phyloP scores from a whole-genome alignment of 495 filamentous ascomycete species.

The Penicillium egyptiacum region DNA sequence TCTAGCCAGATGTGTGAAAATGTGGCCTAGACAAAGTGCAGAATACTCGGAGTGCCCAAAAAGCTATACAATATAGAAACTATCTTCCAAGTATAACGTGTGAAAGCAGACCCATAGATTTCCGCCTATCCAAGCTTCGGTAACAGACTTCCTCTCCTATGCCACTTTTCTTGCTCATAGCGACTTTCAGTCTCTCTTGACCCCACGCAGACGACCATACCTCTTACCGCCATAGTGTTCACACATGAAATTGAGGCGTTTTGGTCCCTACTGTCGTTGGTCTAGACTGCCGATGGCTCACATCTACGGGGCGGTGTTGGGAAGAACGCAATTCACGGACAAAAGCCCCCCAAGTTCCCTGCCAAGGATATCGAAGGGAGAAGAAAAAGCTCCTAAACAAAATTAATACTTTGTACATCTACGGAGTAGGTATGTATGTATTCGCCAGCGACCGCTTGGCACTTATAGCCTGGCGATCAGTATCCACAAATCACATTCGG shows the following conservation, averaged over 20 bases:
- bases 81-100: background rate
- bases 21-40: background rate
- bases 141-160: background rate
- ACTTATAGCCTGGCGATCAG: background rate
- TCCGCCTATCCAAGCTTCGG: background rate
- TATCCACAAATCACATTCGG: conserved; percentile 7
- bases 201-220: background rate
- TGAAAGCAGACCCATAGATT: background rate
- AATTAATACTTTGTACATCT: background rate
- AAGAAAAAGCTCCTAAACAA: background rate
- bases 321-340: background rate
- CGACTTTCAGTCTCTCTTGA: background rate
- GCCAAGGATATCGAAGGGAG: background rate
- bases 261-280: background rate
- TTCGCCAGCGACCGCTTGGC: background rate
- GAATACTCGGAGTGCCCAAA: background rate
- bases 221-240: conserved; percentile 3
- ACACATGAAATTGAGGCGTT: background rate
- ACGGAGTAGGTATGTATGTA: background rate
- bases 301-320: background rate
- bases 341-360: background rate
- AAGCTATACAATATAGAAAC: background rate
- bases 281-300: background rate
- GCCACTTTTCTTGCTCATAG: background rate
- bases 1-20: background rate